Conservation (phyloP, 768 basidiomycete genomes). For the Heimioporus sp. region DNA sequence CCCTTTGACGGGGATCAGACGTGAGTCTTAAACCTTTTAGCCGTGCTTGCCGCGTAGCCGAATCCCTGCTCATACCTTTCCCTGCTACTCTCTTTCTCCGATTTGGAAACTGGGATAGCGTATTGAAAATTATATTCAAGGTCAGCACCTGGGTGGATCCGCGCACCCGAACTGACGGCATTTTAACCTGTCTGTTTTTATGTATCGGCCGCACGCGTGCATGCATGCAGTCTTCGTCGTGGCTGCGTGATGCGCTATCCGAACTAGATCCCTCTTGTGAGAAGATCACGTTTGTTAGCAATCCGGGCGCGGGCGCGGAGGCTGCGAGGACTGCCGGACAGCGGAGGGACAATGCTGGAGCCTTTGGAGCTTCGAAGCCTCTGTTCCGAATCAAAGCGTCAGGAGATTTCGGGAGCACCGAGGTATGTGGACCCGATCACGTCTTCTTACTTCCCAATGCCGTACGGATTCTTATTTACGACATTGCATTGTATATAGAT, state of each 20-base stretch:
- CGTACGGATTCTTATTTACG: neutral
- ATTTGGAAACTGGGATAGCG: slow-evolving; percentile 37
- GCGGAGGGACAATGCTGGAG: slow-evolving; percentile 9
- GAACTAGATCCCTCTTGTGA: slow-evolving; percentile 90
- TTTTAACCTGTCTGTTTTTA: neutral
- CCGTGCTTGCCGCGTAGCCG: slow-evolving; percentile 6
- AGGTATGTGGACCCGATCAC: slow-evolving; percentile 44
- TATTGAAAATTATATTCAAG: slow-evolving; percentile 84
- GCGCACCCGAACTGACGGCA: neutral
- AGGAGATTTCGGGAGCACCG: slow-evolving; percentile 82
- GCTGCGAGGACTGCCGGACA: slow-evolving; percentile 7
- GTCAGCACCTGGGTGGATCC: slow-evolving; percentile 32
- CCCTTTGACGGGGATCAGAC: slow-evolving; percentile 68
- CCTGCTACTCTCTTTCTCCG: neutral
- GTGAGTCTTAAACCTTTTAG: slow-evolving; percentile 32
- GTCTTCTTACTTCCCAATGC: neutral
- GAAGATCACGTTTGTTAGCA: slow-evolving; percentile 79
- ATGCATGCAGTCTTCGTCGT: slow-evolving; percentile 63
- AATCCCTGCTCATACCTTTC: neutral
- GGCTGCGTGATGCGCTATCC: slow-evolving; percentile 89
- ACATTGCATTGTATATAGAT: slow-evolving; percentile 49
- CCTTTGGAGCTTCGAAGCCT: slow-evolving; percentile 36
- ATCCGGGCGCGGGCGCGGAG: slow-evolving; percentile 55
- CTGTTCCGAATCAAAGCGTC: slow-evolving; percentile 79
- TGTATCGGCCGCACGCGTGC: neutral